Percentiles rank a stretch among this genome's conserved stretches.
Conservation (phyloP, 2,329 filamentous ascomycete genomes). For the Neobulgaria alba region DNA sequence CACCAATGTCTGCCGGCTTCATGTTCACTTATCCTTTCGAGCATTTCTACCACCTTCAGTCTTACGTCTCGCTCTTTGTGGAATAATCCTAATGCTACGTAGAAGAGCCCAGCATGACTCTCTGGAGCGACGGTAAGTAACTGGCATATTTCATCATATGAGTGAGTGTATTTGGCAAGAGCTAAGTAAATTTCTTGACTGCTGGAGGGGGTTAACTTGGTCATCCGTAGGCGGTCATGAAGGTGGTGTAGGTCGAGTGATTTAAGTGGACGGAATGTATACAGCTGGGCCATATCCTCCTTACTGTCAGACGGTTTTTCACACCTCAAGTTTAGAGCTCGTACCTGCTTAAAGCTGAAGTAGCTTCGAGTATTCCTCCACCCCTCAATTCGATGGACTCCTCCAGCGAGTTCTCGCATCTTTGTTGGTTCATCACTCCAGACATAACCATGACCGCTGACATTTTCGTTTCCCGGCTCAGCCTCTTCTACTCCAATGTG, state of each 20-base stretch:
- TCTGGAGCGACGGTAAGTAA: constrained; percentile 76
- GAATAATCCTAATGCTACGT: constrained; percentile 82
- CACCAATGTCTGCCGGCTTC: constrained; percentile 93
- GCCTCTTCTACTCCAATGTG: constrained; percentile 74
- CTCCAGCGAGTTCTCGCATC: constrained; percentile 79
- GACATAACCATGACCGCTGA: constrained; percentile 85
- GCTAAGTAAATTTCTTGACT: constrained; percentile 80
- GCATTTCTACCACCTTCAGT: constrained; percentile 64
- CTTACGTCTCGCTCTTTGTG: constrained; percentile 79
- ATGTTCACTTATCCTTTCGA: constrained; percentile 77
- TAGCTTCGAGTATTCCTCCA: constrained; percentile 96
- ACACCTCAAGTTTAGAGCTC: constrained; percentile 18
- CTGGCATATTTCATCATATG: constrained; percentile 79
- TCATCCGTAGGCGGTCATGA: constrained; percentile 78
- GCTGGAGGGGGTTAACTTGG: constrained; percentile 68
- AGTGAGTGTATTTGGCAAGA: constrained; percentile 64
- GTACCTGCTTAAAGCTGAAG: constrained; percentile 84
- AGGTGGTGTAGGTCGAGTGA: constrained; percentile 85
- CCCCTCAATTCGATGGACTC: constrained; percentile 87
- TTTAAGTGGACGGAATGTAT: constrained; percentile 60
- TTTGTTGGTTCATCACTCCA: constrained; percentile 80
- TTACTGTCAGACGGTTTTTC: constrained; percentile 19
- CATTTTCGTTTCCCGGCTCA: constrained; percentile 46
- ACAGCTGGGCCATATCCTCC: constrained; percentile 57
- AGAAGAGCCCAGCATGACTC: constrained; percentile 81